A percentile compares a stretch with the other conserved stretches of the same genome.
Evolutionary conservation across 768 basidiomycete genomes (phyloP).

Genomic region (Leucocoprinus leucothites): DNA sequence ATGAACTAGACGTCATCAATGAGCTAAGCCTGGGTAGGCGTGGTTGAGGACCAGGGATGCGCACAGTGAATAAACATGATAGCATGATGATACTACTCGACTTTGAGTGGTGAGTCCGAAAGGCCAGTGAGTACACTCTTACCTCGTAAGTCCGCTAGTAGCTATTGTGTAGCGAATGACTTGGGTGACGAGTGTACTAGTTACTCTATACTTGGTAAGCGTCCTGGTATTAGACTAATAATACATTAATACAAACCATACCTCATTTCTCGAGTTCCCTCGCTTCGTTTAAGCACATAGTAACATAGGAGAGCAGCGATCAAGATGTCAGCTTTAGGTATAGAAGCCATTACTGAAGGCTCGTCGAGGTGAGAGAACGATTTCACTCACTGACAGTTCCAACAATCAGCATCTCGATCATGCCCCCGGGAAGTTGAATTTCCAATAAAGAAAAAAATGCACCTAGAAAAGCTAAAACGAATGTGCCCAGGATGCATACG

Average conservation of each 20-base stretch:
- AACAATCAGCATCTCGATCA: not conserved
- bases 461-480: constrained; percentile 3
- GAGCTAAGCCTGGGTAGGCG: not conserved
- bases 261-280: constrained; percentile 4
- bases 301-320: constrained; percentile 15
- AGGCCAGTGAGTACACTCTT: not conserved
- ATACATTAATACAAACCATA: not conserved
- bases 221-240: not conserved
- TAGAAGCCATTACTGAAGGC: too few relatives aligned
- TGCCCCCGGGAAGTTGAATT: not conserved
- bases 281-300: constrained; percentile 10
- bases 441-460: not conserved
- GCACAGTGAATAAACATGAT: constrained; percentile 11
- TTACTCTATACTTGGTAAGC: not conserved
- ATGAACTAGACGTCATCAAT: not conserved
- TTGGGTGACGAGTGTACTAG: constrained; percentile 7
- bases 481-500: constrained; percentile 4
- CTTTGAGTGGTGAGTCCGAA: too few relatives aligned
- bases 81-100: constrained; percentile 12
- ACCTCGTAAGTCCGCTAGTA: constrained; percentile 16
- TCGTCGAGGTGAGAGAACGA: not conserved
- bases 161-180: constrained; percentile 15
- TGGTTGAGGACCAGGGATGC: not conserved
- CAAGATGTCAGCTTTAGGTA: constrained; percentile 10
- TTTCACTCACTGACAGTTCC: not conserved